These are phyloP conservation scores for Podospora sp. DNA, from an alignment of 495 filamentous ascomycete genomes.

Conservation along the genomic window DNA sequence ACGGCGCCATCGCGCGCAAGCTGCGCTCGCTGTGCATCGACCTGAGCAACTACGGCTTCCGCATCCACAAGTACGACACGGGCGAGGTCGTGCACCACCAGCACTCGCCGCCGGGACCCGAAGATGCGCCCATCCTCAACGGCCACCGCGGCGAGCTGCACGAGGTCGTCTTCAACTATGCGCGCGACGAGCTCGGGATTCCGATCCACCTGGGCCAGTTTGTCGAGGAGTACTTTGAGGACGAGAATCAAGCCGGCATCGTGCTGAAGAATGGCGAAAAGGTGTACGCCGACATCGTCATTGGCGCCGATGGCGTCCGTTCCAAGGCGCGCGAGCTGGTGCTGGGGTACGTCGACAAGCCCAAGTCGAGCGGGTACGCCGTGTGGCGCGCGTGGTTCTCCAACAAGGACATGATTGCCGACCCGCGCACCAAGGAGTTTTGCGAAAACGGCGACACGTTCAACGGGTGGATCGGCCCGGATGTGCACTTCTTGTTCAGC, in stretches of 20 bases:
- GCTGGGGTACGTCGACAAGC: constrained; percentile 61
- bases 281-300: constrained; percentile 56
- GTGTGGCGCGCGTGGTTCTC: constrained; percentile 62
- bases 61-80: constrained; percentile 63
- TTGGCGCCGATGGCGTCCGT: constrained; percentile 63
- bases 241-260: constrained; percentile 55
- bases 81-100: constrained; percentile 64
- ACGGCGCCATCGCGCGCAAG: constrained; percentile 48
- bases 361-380: constrained; percentile 61
- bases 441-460: constrained; percentile 65
- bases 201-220: constrained; percentile 57
- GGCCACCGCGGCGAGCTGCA: constrained; percentile 64
- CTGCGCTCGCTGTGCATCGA: constrained; percentile 57
- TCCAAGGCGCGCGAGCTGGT: constrained; percentile 62
- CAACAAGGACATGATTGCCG: constrained; percentile 61
- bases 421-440: constrained; percentile 60
- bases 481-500: constrained; percentile 62
- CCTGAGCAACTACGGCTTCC: constrained; percentile 55
- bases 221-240: constrained; percentile 60
- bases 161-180: constrained; percentile 60
- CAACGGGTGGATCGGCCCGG: constrained; percentile 62
- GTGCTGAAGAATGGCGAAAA: constrained; percentile 55
- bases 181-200: constrained; percentile 56
- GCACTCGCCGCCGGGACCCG: constrained; percentile 43
- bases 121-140: constrained; percentile 60